Evolutionary conservation across 2,329 filamentous ascomycete species (phyloP).

Genomic region (Colletotrichum gloeosporioides): DNA sequence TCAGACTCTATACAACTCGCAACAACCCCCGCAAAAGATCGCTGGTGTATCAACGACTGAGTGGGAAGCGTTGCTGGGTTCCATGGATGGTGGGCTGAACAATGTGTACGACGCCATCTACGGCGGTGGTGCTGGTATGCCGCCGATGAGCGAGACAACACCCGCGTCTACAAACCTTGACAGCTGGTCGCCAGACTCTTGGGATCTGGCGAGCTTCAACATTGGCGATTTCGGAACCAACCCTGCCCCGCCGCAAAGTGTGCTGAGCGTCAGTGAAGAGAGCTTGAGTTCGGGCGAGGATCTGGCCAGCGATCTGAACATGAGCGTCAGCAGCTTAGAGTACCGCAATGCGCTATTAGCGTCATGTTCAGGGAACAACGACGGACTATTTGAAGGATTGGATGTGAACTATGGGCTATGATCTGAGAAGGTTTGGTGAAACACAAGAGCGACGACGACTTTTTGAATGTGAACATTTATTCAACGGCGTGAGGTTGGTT

Average conservation of each 20-base stretch:
- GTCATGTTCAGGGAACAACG: slow-evolving; percentile 19
- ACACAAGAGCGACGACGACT: not conserved
- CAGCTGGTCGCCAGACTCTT: slow-evolving; percentile 63
- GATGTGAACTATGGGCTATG: slow-evolving; percentile 43
- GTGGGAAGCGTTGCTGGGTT: slow-evolving; percentile 83
- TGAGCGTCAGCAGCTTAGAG: slow-evolving; percentile 40
- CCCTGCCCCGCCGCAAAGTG: slow-evolving; percentile 54
- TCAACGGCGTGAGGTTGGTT: not conserved
- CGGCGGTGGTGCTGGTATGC: slow-evolving; percentile 62
- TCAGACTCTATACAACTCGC: slow-evolving; percentile 38
- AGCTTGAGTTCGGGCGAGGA: slow-evolving; percentile 63
- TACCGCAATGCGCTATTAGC: slow-evolving; percentile 34
- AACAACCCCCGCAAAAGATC: slow-evolving; percentile 42
- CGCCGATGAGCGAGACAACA: slow-evolving; percentile 47
- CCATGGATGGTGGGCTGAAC: slow-evolving; percentile 78
- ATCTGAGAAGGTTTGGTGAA: slow-evolving; percentile 19
- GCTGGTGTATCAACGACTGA: slow-evolving; percentile 66
- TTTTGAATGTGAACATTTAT: not conserved
- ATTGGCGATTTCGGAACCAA: slow-evolving; percentile 52
- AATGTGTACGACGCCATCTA: slow-evolving; percentile 89
- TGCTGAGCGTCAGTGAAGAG: slow-evolving; percentile 62
- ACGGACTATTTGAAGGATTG: slow-evolving; percentile 43
- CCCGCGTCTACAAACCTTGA: slow-evolving; percentile 42
- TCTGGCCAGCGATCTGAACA: slow-evolving; percentile 28
- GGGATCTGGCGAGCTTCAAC: slow-evolving; percentile 58